Evolutionary conservation across 1,139 yeast genomes (phyloP).

Genomic region (Pneumocystis canis): DNA sequence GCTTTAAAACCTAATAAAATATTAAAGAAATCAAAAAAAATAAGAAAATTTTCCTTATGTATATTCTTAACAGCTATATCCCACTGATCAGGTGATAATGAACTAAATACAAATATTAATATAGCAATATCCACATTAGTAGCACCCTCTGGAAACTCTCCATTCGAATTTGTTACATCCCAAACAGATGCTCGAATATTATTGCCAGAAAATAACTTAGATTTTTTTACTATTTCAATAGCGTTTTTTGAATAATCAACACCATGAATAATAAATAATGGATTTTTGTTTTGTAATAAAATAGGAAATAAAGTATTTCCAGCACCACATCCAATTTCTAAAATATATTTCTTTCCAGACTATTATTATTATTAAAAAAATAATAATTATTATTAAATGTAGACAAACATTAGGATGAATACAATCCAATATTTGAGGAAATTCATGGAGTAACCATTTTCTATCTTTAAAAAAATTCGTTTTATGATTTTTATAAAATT

Average conservation of each 20-base stretch:
- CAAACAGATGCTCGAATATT: constrained; percentile 82
- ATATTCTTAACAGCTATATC: constrained; percentile 57
- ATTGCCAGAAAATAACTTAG: constrained; percentile 42
- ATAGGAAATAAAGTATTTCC: constrained; percentile 94
- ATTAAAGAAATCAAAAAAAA: background rate
- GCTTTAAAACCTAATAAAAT: constrained; percentile 51
- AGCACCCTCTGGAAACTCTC: constrained; percentile 66
- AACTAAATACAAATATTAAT: constrained; percentile 87
- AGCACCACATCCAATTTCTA: constrained; percentile 97
- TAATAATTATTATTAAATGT: background rate
- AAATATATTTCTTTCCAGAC: constrained; percentile 53
- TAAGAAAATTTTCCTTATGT: background rate
- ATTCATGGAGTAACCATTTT: constrained; percentile 90
- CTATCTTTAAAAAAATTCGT: constrained; percentile 93
- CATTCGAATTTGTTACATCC: constrained; percentile 77
- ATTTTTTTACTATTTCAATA: constrained; percentile 60
- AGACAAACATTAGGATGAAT: constrained; percentile 40
- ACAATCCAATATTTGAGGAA: constrained; percentile 59
- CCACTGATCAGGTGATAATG: constrained; percentile 90
- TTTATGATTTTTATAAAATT: constrained; percentile 74
- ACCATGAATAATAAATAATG: constrained; percentile 58
- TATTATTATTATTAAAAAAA: constrained; percentile 22
- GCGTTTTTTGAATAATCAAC: constrained; percentile 88
- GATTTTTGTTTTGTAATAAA: constrained; percentile 63
- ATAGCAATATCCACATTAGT: constrained; percentile 80